Evolutionary conservation across 2,329 filamentous ascomycete genomes (phyloP), one percentile per base, ranked within the genome.

Genomic region (Ophiostoma sp.): DNA sequence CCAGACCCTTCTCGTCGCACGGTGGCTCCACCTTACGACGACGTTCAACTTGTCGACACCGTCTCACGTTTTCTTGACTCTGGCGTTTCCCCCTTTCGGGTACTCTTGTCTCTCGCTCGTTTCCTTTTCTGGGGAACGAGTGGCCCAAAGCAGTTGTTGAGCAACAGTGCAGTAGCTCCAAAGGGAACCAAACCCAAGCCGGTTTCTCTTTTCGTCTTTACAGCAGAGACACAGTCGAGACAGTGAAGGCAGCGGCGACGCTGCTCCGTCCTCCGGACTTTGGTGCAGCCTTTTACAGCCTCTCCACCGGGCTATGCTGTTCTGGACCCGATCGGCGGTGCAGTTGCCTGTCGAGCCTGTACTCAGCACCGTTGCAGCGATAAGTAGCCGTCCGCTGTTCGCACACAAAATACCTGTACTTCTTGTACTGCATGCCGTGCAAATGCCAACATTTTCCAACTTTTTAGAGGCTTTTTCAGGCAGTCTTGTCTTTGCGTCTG

Each of bases 381-480:
- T 57, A 57, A 31, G 57, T 22, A 22, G 39, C 36, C 61, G 36
- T 22, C 50, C 50, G 50, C n/a, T 55, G 22, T 55, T 28, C 50
- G 0, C 50, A n/a, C 2, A 17, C 6, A 25, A 25, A 9, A 7
- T n/a, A 22, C 50, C 25, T 25, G n/a, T n/a, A 22, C 50, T 52
- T 25, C 7, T 4, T 52, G 8, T 8, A 33, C 66, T 33, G 31
- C 15, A 19, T 50, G 64, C 42, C 11, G 28, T 55, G 45, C 42
- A 68, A 42, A 19, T 25, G 69, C 73, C 73, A 74, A 74, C 66
- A 64, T 73, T 45, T 74, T 69, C 71, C 73, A 74, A 74, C 71
- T 71, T 74, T 71, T 69, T 25, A 48, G 42, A 48, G 42, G 42
- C 42, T 48, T 15, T 15, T 19, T 15, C 15, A 48, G 42, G 42